Conservation (phyloP, 805 yeast genomes). For the Candida maesae region DNA sequence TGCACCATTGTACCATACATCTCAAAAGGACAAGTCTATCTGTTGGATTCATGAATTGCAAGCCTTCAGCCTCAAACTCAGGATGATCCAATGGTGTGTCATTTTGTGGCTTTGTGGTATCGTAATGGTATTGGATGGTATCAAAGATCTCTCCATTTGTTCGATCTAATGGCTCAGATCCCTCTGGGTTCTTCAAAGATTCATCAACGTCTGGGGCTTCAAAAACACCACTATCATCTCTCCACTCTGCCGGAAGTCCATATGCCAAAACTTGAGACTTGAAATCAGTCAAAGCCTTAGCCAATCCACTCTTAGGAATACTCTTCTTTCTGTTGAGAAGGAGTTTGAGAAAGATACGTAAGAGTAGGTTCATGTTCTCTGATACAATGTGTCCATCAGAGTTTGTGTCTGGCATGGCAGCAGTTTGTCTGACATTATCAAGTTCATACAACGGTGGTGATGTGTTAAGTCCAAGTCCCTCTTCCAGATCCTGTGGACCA, state of each 20-base stretch:
- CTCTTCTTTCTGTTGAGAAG: slow-evolving; percentile 18
- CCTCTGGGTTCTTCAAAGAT: slow-evolving; percentile 4
- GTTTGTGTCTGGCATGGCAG: background rate
- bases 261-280: slow-evolving; percentile 10
- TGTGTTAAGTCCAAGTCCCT: slow-evolving; percentile 19
- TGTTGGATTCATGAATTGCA: slow-evolving; percentile 19
- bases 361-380: slow-evolving; percentile 15
- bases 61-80: slow-evolving; percentile 17
- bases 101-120: slow-evolving; percentile 13
- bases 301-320: slow-evolving; percentile 6
- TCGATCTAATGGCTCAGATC: slow-evolving; percentile 22
- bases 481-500: slow-evolving; percentile 27
- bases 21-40: slow-evolving; percentile 25
- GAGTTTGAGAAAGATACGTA: slow-evolving; percentile 15
- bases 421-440: slow-evolving; percentile 16
- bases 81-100: slow-evolving; percentile 23
- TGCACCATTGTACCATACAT: slow-evolving; percentile 23
- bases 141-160: slow-evolving; percentile 19
- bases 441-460: slow-evolving; percentile 7
- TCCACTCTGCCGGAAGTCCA: slow-evolving; percentile 29
- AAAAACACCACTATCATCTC: slow-evolving; percentile 23
- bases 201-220: slow-evolving; percentile 5
- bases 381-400: slow-evolving; percentile 12
- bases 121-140: slow-evolving; percentile 9
- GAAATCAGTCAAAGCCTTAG: slow-evolving; percentile 19